These are phyloP conservation scores for Carex myosuroides DNA, from an alignment of 176 grass and related monocot genomes.

Conservation along the genomic window DNA sequence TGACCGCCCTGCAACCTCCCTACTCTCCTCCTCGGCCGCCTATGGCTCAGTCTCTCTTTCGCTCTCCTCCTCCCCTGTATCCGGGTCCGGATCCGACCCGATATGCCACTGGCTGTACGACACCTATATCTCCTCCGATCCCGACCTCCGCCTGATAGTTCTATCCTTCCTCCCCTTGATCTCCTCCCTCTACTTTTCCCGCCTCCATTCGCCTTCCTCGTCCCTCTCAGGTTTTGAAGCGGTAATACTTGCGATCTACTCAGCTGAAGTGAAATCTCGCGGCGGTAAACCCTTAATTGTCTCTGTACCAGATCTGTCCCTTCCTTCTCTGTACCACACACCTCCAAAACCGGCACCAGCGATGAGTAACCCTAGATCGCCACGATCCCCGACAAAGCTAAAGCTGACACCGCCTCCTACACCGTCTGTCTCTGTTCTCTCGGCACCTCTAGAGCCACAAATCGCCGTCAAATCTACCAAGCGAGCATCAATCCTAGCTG, in stretches of 20 bases:
- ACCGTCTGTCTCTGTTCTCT: conserved; percentile 52
- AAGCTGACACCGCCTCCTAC: conserved; percentile 36
- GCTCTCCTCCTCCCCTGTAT: conserved; percentile 28
- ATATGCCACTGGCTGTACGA: conserved; percentile 98
- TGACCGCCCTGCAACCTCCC: conserved; percentile 69
- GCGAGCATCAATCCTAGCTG: conserved; percentile 69
- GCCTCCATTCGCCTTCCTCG: conserved; percentile 46
- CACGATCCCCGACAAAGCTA: conserved; percentile 36
- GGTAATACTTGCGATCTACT: conserved; percentile 89
- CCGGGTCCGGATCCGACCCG: conserved; percentile 70
- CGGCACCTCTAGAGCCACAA: conserved; percentile 79
- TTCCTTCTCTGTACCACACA: conserved; percentile 78
- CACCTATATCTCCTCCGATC: conserved; percentile 78
- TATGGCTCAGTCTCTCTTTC: conserved; percentile 49
- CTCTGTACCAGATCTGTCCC: conserved; percentile 76
- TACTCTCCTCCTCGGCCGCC: conserved; percentile 65
- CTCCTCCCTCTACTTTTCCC: conserved; percentile 78
- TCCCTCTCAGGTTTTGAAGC: conserved; percentile 88
- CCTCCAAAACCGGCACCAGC: conserved; percentile 28
- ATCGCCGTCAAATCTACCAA: conserved; percentile 86
- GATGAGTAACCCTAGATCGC: conserved; percentile 29
- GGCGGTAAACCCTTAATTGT: conserved; percentile 76
- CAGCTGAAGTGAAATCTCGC: conserved; percentile 65
- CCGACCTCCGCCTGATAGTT: conserved; percentile 83
- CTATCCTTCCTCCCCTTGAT: conserved; percentile 89